Conservation (phyloP, 148 eudicot species). For the Linanthus parryae region DNA sequence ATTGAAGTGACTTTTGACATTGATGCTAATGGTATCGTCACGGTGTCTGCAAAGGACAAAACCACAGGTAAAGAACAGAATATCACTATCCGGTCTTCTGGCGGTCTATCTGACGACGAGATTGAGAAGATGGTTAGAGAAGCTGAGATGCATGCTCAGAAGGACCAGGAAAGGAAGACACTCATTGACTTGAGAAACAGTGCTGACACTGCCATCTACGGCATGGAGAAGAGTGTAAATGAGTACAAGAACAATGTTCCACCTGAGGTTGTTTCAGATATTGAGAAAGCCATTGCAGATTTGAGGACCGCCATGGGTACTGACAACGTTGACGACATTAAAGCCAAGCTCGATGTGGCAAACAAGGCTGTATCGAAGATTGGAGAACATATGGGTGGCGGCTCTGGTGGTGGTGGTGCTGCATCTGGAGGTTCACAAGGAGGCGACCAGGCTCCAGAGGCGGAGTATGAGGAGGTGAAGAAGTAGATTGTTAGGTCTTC, state of each 20-base stretch:
- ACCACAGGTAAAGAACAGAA: constrained; percentile 84
- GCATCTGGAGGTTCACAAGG: constrained; percentile 43
- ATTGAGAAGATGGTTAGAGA: constrained; percentile 55
- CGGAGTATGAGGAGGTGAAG: constrained; percentile 92
- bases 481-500: constrained; percentile 22
- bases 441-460: constrained; percentile 83
- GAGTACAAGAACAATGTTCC: constrained; percentile 46
- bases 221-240: constrained; percentile 38
- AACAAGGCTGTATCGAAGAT: constrained; percentile 46
- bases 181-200: constrained; percentile 35
- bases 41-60: constrained; percentile 93
- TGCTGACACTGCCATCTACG: constrained; percentile 44
- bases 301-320: constrained; percentile 27
- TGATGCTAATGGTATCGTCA: constrained; percentile 93
- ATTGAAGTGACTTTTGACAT: constrained; percentile 96
- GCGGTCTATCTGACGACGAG: constrained; percentile 88
- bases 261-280: constrained; percentile 21
- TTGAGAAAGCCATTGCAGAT: constrained; percentile 30
- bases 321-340: constrained; percentile 33
- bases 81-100: constrained; percentile 87
- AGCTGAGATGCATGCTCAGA: constrained; percentile 42
- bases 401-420: constrained; percentile 29
- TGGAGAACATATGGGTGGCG: constrained; percentile 53
- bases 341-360: constrained; percentile 42
- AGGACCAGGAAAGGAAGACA: constrained; percentile 35